Percentiles rank a stretch among this genome's conserved stretches.
Conservation (phyloP, 1,284 basidiomycete genomes). For the Cryptococcus sp. region DNA sequence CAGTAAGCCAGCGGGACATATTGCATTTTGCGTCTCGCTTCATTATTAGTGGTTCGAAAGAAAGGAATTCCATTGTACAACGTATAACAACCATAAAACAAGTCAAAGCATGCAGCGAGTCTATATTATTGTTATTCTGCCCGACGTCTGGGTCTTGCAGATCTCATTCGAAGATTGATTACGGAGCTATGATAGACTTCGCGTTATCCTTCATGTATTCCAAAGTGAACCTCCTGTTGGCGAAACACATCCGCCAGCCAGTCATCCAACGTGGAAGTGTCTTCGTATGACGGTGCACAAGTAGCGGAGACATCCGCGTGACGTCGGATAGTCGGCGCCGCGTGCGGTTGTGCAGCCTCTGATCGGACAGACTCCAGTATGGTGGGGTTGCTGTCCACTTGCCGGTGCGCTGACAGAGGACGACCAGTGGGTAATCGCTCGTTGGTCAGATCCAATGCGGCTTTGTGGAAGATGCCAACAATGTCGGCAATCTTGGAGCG, state of each 20-base stretch:
- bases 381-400: neutral
- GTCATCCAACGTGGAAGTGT: slow-evolving; percentile 13
- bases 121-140: too few species aligned
- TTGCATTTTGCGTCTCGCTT: too few species aligned
- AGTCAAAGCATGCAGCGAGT: too few species aligned
- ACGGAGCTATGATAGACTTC: too few species aligned
- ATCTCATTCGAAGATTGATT: too few species aligned
- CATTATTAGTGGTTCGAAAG: too few species aligned
- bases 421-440: neutral
- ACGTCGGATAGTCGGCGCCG: neutral
- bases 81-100: too few species aligned
- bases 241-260: slow-evolving; percentile 18
- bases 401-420: neutral
- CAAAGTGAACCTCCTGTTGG: slow-evolving; percentile 5
- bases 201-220: too few species aligned
- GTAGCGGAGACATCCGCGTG: neutral
- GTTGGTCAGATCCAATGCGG: slow-evolving; percentile 6
- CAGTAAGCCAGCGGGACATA: too few species aligned
- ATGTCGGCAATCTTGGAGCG: slow-evolving; percentile 18
- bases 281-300: neutral
- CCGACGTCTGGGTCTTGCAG: too few species aligned
- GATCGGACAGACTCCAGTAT: neutral
- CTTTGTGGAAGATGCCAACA: slow-evolving; percentile 15
- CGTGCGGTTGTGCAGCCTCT: neutral
- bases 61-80: too few species aligned